Evolutionary conservation across 2,329 filamentous ascomycete species (phyloP).

Genomic region (Colletotrichum nymphaeae): DNA sequence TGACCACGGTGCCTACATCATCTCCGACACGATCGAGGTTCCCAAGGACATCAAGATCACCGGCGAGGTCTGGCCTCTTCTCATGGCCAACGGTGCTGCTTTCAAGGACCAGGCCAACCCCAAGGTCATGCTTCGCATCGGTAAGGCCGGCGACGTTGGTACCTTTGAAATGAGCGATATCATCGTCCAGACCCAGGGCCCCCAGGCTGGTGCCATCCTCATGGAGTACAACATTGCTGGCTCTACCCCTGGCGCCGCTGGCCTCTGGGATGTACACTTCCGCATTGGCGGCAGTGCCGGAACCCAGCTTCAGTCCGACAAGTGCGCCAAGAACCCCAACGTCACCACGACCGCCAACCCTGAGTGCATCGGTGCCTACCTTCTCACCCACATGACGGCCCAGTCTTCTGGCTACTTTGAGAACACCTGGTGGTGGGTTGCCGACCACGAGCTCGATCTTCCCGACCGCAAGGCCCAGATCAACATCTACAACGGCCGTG

Average conservation of each 20-base stretch:
- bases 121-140: slow-evolving; percentile 87
- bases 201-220: slow-evolving; percentile 88
- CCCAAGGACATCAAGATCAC: slow-evolving; percentile 87
- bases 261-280: slow-evolving; percentile 96
- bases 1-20: slow-evolving; percentile 78
- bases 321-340: slow-evolving; percentile 81
- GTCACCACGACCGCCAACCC: slow-evolving; percentile 69
- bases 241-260: slow-evolving; percentile 74
- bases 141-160: slow-evolving; percentile 80
- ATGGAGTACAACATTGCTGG: slow-evolving; percentile 91
- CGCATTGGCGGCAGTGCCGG: slow-evolving; percentile 90
- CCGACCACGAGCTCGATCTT: slow-evolving; percentile 89
- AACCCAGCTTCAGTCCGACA: slow-evolving; percentile 82
- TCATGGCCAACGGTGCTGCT: slow-evolving; percentile 82
- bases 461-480: slow-evolving; percentile 76
- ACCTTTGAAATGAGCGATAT: slow-evolving; percentile 89
- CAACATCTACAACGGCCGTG: slow-evolving; percentile 89
- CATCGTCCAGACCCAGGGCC: slow-evolving; percentile 85
- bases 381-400: slow-evolving; percentile 74
- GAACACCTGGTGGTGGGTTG: slow-evolving; percentile 91
- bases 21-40: slow-evolving; percentile 77
- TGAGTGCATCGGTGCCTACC: slow-evolving; percentile 79
- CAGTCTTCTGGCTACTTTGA: slow-evolving; percentile 81
- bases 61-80: slow-evolving; percentile 90
- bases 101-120: slow-evolving; percentile 84